Evolutionary conservation across 352 stramenopile genomes (phyloP).

Genomic region (Pythium chondricola): DNA sequence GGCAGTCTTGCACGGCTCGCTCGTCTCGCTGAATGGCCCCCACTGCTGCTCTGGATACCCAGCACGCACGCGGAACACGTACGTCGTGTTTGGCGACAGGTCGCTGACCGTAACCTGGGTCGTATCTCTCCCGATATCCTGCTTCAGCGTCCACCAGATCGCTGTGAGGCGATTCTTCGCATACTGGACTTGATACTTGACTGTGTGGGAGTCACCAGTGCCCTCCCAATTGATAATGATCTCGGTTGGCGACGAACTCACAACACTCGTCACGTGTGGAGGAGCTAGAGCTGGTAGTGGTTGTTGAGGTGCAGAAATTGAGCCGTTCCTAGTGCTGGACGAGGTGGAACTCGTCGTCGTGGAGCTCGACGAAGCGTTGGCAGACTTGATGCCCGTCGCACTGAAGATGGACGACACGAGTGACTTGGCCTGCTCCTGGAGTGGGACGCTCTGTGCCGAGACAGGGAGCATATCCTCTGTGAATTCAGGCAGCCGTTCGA

Average conservation of each 20-base stretch:
- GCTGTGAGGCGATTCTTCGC: slow-evolving; percentile 69
- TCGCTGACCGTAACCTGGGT: slow-evolving; percentile 49
- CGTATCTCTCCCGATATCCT: slow-evolving; percentile 52
- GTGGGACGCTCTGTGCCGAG: slow-evolving; percentile 9
- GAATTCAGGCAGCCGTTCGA: slow-evolving; percentile 53
- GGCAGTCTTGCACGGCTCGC: slow-evolving; percentile 50
- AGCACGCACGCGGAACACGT: slow-evolving; percentile 70
- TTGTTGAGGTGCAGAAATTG: no score
- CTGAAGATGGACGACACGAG: slow-evolving; percentile 58
- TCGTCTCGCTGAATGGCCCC: slow-evolving; percentile 70
- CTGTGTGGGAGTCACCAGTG: slow-evolving; percentile 43
- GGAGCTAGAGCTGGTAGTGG: no score
- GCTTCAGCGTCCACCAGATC: slow-evolving; percentile 75
- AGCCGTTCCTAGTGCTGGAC: no score
- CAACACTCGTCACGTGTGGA: slow-evolving; percentile 56
- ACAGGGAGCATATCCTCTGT: slow-evolving; percentile 19
- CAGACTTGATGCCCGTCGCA: slow-evolving; percentile 32
- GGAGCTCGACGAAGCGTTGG: neutral
- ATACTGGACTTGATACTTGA: slow-evolving; percentile 80
- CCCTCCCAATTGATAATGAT: slow-evolving; percentile 74
- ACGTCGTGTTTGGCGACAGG: slow-evolving; percentile 49
- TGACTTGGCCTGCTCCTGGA: slow-evolving; percentile 70
- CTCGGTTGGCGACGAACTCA: slow-evolving; percentile 46
- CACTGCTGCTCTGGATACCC: slow-evolving; percentile 44
- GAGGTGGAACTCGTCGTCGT: neutral